These are phyloP conservation scores for Starmerella khaoyaiensis DNA, from an alignment of 805 yeast species.

Conservation along the genomic window DNA sequence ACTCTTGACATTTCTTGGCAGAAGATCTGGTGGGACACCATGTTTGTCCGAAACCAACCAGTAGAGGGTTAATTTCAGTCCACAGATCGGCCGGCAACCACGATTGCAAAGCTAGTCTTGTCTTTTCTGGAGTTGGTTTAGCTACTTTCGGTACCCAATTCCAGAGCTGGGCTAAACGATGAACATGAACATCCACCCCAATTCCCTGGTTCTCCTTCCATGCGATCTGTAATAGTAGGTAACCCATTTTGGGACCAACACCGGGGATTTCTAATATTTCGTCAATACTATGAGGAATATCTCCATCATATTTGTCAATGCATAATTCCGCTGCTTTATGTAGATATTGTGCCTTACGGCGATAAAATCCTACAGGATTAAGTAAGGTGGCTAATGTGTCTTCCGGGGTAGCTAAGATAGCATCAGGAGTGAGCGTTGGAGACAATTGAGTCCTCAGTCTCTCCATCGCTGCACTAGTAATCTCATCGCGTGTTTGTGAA, in stretches of 20 bases:
- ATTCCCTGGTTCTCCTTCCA: slow-evolving; percentile 68
- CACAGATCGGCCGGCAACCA: slow-evolving; percentile 69
- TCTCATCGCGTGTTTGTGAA: slow-evolving; percentile 84
- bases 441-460: slow-evolving; percentile 42
- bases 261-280: slow-evolving; percentile 69
- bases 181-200: slow-evolving; percentile 91
- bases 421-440: slow-evolving; percentile 26
- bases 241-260: slow-evolving; percentile 94
- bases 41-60: slow-evolving; percentile 91
- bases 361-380: slow-evolving; percentile 77
- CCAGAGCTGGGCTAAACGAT: slow-evolving; percentile 67
- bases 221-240: slow-evolving; percentile 62
- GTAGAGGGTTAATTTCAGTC: slow-evolving; percentile 70
- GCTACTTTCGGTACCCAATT: slow-evolving; percentile 47
- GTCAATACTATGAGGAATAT: slow-evolving; percentile 57
- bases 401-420: slow-evolving; percentile 30
- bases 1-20: slow-evolving; percentile 5
- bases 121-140: slow-evolving; percentile 57
- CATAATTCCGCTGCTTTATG: slow-evolving; percentile 47
- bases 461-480: slow-evolving; percentile 59
- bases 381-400: slow-evolving; percentile 50
- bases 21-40: slow-evolving; percentile 52
- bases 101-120: slow-evolving; percentile 50
- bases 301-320: slow-evolving; percentile 40
- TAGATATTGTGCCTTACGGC: slow-evolving; percentile 60